Conservation (phyloP, 208 protist species). For the Plasmodiophora brassicae region DNA sequence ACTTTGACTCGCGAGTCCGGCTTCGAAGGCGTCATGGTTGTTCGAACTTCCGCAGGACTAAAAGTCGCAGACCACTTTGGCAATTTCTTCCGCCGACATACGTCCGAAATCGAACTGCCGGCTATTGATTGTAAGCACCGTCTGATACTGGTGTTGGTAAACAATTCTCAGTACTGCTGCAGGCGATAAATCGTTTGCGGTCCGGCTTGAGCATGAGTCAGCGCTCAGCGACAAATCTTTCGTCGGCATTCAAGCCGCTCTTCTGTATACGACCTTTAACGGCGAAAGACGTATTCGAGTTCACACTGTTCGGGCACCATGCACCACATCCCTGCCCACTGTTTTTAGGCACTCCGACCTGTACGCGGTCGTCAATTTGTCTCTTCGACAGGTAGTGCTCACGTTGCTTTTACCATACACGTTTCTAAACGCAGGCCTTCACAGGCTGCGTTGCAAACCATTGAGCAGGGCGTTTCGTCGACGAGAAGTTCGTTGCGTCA, state of each 20-base stretch:
- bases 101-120: conserved; percentile 42
- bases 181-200: conserved; percentile 39
- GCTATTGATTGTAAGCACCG: conserved; percentile 4
- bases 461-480: not conserved
- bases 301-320: not conserved
- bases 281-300: conserved; percentile 46
- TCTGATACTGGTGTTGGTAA: too few relatives aligned
- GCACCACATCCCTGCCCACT: conserved; percentile 11
- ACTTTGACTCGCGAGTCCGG: conserved; percentile 35
- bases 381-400: conserved; percentile 21
- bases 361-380: conserved; percentile 47
- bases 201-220: conserved; percentile 41
- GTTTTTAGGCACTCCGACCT: conserved; percentile 52
- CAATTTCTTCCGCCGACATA: not conserved
- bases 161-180: not conserved
- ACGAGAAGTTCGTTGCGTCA: not conserved
- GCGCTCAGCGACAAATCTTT: conserved; percentile 13
- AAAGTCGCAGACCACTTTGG: conserved; percentile 21
- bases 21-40: conserved; percentile 46
- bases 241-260: conserved; percentile 46
- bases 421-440: not conserved
- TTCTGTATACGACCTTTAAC: conserved; percentile 51
- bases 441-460: not conserved
- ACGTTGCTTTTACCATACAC: not conserved
- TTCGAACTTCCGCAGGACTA: conserved; percentile 40